A percentile compares a stretch with the other conserved stretches of the same genome.
Evolutionary conservation across 257 asterid genomes (phyloP).

Genomic region (Solanum etuberosum): DNA sequence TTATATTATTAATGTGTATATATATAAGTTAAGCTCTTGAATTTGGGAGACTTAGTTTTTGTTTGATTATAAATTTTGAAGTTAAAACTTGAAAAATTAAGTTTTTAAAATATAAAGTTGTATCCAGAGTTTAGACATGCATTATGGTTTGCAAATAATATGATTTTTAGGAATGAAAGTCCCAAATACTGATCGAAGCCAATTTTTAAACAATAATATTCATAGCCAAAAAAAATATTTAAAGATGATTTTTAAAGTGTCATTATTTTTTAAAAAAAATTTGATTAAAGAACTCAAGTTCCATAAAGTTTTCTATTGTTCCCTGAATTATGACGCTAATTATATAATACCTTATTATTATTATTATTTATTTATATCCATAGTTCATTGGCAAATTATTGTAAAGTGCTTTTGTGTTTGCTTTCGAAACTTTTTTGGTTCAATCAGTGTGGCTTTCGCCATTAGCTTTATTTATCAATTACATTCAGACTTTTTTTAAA

Average conservation of each 20-base stretch:
- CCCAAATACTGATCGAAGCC: not conserved
- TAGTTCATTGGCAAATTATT: constrained; percentile 21
- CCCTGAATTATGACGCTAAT: constrained; percentile 36
- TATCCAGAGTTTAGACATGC: not conserved
- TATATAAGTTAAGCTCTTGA: not conserved
- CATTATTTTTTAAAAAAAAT: not conserved
- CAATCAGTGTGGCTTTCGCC: constrained; percentile 18
- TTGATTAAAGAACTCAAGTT: constrained; percentile 14
- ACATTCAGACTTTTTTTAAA: not conserved
- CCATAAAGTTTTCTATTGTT: not conserved
- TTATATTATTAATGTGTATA: too few species aligned
- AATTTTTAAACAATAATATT: not conserved
- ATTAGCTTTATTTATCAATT: constrained; percentile 6
- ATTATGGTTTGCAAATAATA: too few species aligned
- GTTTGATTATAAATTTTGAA: too few species aligned
- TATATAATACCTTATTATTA: constrained; percentile 9
- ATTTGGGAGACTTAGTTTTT: not conserved
- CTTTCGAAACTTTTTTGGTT: constrained; percentile 28
- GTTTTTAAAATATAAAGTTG: too few species aligned
- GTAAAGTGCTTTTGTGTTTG: constrained; percentile 44
- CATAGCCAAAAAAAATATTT: not conserved
- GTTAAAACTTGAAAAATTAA: too few species aligned
- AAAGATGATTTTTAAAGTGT: not conserved
- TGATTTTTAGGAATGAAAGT: not conserved
- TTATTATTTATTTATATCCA: not conserved